A percentile compares a stretch with the other conserved stretches of the same genome.
Evolutionary conservation across 768 basidiomycete genomes (phyloP).

Genomic region (Pleurotus ostreatus): DNA sequence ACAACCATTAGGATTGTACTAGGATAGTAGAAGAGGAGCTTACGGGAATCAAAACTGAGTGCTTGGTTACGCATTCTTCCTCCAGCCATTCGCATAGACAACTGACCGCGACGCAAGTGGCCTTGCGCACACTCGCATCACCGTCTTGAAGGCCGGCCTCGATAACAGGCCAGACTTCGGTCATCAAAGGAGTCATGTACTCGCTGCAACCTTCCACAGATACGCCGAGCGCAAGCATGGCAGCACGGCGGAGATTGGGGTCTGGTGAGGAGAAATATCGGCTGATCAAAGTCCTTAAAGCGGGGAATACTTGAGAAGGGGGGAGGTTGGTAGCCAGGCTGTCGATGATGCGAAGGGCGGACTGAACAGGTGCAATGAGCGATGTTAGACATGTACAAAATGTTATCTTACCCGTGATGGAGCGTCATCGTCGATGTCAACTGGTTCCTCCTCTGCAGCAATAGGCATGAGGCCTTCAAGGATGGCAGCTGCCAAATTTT

Average conservation of each 20-base stretch:
- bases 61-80: constrained; percentile 84
- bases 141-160: constrained; percentile 82
- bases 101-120: constrained; percentile 92
- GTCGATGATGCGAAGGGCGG: constrained; percentile 93
- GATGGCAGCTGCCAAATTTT: constrained; percentile 80
- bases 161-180: constrained; percentile 90
- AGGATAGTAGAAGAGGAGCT: constrained; percentile 21
- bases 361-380: constrained; percentile 36
- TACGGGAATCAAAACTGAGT: constrained; percentile 82
- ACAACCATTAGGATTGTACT: neutral
- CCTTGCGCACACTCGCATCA: constrained; percentile 86
- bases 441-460: constrained; percentile 89
- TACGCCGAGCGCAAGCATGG: constrained; percentile 93
- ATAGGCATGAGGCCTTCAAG: constrained; percentile 92
- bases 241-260: constrained; percentile 78
- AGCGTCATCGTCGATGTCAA: constrained; percentile 90
- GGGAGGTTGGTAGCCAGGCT: constrained; percentile 89
- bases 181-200: constrained; percentile 92
- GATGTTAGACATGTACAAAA: neutral
- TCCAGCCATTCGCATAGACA: constrained; percentile 98
- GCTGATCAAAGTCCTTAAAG: constrained; percentile 77
- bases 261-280: constrained; percentile 83
- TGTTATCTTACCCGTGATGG: constrained; percentile 71
- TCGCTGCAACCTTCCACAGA: constrained; percentile 97
- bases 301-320: constrained; percentile 93